Evolutionary conservation across 306 rosid species (phyloP).

Genomic region (Abrus precatorius): DNA sequence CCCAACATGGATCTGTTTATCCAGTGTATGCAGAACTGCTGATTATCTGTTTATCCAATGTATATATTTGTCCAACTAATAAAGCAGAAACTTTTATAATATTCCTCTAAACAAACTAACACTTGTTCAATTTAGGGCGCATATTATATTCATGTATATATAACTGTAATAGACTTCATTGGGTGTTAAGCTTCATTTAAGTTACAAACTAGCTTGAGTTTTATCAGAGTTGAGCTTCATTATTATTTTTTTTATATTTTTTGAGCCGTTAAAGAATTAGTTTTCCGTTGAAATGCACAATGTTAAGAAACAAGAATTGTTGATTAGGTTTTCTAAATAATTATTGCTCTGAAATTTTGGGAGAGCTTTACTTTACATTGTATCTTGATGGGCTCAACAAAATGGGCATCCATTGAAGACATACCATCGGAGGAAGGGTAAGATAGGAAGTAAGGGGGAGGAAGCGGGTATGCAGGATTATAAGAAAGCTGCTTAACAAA

Average conservation of each 20-base stretch:
- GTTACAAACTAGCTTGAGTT: background rate
- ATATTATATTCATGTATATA: slow-evolving; percentile 29
- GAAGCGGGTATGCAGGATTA: too few species aligned
- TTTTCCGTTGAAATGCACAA: background rate
- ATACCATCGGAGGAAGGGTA: too few species aligned
- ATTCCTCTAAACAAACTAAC: slow-evolving; percentile 23
- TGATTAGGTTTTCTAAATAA: background rate
- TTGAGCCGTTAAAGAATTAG: background rate
- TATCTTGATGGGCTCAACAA: too few species aligned
- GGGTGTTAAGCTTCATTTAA: background rate
- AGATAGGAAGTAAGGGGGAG: too few species aligned
- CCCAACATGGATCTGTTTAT: slow-evolving; percentile 32
- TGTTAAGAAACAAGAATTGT: background rate
- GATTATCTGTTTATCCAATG: slow-evolving; percentile 39
- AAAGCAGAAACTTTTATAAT: slow-evolving; percentile 25
- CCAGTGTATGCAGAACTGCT: slow-evolving; percentile 3
- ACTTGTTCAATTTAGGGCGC: slow-evolving; percentile 1
- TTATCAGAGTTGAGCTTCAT: background rate
- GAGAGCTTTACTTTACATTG: background rate
- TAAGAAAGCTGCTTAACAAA: too few species aligned
- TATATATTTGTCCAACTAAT: slow-evolving; percentile 48
- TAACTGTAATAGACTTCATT: background rate
- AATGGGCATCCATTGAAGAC: too few species aligned
- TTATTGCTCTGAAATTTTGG: background rate
- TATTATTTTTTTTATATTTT: background rate